Base-by-base conservation (phyloP, 257 asterid genomes). In the Fraxinus anomala region DNA sequence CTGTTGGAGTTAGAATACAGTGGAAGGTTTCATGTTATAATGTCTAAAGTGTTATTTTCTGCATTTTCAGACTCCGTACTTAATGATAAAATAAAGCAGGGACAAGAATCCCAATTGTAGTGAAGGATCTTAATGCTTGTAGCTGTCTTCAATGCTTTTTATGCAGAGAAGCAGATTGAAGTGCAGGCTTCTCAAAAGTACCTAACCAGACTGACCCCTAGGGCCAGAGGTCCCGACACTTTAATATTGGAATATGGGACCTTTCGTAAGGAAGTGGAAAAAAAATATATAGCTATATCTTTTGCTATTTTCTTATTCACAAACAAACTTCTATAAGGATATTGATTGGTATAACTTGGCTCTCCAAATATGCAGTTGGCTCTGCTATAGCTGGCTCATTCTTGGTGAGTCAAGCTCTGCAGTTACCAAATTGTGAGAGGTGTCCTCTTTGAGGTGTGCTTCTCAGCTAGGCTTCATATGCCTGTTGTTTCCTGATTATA, bases 381-480 rank as follows among this genome's bases (percentile, higher is more conserved):
- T 86, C 89, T 86, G 84, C 74, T 83, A 76, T 80, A 81, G 86
- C 88, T 88, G 91, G 87, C 94, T 86, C 72, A 80, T 87, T 84
- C 86, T 88, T 86, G 87, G 89, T 85, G 91, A 89, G 88, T 92
- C 92, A 84, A 83, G 82, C 86, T 83, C 79, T 89, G 97, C 89
- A 66, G 90, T 86, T 86, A 80, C 86, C 90, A 78, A 86, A 87
- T 83, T 87, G 81, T 89, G 94, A 88, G 94, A 88, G 92, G 94
- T 81, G 86, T 88, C 96, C 97, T 90, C 96, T 78, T 89, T 88
- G 97, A 92, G 97, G 96, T 92, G 90, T 80, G 96, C 97, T 92
- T 90, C 92, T 87, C 92, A 68, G 80, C 85, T 77, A 82, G 89
- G 87, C 86, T 88, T 86, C 73, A 49, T 70, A 59, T 85, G 74